Percentiles rank a stretch among this genome's conserved stretches.
Evolutionary conservation across 2,329 filamentous ascomycete genomes (phyloP).

Genomic region (Monilinia fructigena): DNA sequence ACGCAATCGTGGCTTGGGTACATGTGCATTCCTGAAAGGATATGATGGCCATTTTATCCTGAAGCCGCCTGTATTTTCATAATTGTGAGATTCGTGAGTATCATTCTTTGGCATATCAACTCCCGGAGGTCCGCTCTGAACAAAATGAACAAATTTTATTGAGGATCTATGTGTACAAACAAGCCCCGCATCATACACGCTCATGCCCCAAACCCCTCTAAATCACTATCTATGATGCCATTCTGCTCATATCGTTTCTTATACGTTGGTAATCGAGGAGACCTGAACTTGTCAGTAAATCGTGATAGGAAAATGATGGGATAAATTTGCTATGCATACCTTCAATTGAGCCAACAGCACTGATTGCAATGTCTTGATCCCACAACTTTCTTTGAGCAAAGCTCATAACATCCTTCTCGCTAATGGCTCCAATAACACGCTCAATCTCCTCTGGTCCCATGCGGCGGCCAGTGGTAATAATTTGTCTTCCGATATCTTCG

Average conservation of each 20-base stretch:
- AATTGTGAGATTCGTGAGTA: constrained; percentile 7
- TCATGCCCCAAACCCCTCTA: constrained; percentile 31
- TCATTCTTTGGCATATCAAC: not conserved
- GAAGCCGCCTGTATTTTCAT: not conserved
- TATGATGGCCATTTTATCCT: not conserved
- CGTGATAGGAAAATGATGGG: not conserved
- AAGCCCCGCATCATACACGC: constrained; percentile 41
- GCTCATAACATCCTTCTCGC: constrained; percentile 94
- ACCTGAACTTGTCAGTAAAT: constrained; percentile 20
- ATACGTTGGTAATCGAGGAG: constrained; percentile 69
- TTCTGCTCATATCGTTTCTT: constrained; percentile 84
- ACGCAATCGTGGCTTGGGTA: not conserved
- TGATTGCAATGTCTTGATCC: constrained; percentile 95
- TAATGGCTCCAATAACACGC: constrained; percentile 82
- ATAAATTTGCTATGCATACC: constrained; percentile 45
- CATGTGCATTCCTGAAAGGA: not conserved
- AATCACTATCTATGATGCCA: constrained; percentile 43
- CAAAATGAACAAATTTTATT: constrained; percentile 31
- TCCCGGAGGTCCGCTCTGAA: constrained; percentile 1
- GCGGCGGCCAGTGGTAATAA: constrained; percentile 93
- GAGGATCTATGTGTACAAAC: constrained; percentile 40
- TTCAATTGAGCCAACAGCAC: constrained; percentile 90
- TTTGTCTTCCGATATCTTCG: constrained; percentile 97
- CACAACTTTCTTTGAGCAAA: constrained; percentile 94
- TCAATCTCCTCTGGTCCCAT: constrained; percentile 93